Evolutionary conservation across 768 basidiomycete genomes (phyloP), one percentile per base, ranked within the genome.

Genomic region (Fomitopsis pulvina): DNA sequence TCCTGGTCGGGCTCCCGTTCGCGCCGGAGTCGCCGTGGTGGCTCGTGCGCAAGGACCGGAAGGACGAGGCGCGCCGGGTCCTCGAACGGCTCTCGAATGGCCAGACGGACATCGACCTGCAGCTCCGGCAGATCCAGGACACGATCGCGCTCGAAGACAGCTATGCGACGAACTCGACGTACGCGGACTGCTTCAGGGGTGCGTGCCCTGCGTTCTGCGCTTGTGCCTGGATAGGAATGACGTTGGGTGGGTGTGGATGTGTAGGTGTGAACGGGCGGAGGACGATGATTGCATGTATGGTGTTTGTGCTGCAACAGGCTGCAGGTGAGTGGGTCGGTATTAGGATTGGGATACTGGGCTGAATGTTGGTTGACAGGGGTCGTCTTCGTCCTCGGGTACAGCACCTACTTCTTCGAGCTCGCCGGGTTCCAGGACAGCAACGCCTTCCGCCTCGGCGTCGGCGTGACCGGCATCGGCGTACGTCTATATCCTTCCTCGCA

Each of bases 401-500:
- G 47, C 42, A 53, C 52, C 20, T 53, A 53, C 42, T 53, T 53
- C 52, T 48, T 53, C 32, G 47, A 47, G 30, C 40, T 53, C 4
- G 47, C 47, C 52, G 48, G 48, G 22, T 53, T 53, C 47, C 30
- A 21, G 30, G 48, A 53, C 47, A 53, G 48, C 52, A 47, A 48
- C 28, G 41, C 48, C 26, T 53, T 48, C 52, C 26, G 39, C n/a
- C 40, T 41, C 26, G 52, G 41, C 18, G 52, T 48, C 22, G 47
- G 38, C n/a, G 47, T 22, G 22, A 40, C 45, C 38, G 52, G 47
- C 40, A 42, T 30, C 29, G 41, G 34, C 40, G 52, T 28, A 46
- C 37, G 27, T 46, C 44, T n/a, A n/a, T n/a, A 4, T 24, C 42
- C 47, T 5, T 26, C 18, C 47, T 48, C 26, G 47, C 47, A 2